Evolutionary conservation across 176 grass and related monocot genomes (phyloP).

Genomic region (Phragmites australis): DNA sequence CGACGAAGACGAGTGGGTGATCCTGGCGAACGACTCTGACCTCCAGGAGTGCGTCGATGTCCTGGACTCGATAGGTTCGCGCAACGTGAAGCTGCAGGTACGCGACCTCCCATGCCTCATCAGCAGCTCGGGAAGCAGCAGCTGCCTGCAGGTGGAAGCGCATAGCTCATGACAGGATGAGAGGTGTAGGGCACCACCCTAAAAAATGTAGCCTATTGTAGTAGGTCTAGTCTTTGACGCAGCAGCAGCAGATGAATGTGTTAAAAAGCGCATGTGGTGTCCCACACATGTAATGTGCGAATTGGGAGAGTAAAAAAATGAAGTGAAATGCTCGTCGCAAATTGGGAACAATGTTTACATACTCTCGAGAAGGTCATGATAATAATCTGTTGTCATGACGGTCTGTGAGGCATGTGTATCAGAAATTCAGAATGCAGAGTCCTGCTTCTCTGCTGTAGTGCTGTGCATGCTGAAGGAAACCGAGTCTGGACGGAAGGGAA

Average conservation of each 20-base stretch:
- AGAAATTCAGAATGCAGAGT: not conserved
- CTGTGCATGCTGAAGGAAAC: not conserved
- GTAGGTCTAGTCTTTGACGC: constrained; percentile 15
- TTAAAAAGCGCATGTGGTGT: not conserved
- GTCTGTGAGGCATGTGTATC: not conserved
- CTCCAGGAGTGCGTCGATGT: constrained; percentile 83
- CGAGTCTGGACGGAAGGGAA: not conserved
- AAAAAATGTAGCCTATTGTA: not conserved
- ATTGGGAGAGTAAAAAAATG: not conserved
- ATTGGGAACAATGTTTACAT: not conserved
- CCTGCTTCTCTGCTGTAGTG: not conserved
- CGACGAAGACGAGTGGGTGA: constrained; percentile 94
- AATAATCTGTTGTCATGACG: not conserved
- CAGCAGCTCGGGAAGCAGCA: constrained; percentile 69
- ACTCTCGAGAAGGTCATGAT: not conserved
- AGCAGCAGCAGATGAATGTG: not conserved
- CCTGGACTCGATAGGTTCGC: constrained; percentile 55
- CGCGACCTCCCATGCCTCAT: constrained; percentile 44
- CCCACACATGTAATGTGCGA: constrained; percentile 9
- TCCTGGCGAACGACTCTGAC: constrained; percentile 67
- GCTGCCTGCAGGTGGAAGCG: constrained; percentile 50
- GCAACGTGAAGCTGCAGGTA: constrained; percentile 69
- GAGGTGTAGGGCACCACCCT: not conserved
- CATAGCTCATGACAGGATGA: constrained; percentile 22
- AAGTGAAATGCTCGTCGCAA: not conserved